phyloP scores from a whole-genome alignment of 225 moss, liverwort and hornwort species.

The Rhytidiadelphus loreus region DNA sequence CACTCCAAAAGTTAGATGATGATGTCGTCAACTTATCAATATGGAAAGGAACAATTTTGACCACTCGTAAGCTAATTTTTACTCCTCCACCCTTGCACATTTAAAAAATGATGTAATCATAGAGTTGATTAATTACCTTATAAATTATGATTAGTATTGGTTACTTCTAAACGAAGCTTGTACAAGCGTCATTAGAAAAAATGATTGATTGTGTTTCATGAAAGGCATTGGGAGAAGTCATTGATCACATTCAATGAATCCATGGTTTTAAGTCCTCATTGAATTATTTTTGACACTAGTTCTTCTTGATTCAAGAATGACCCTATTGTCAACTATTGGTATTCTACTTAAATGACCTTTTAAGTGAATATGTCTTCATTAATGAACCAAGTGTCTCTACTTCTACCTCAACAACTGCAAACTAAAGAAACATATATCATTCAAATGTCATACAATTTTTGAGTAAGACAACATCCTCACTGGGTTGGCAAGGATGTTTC shows the following conservation, averaged over 20 bases:
- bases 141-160: no score
- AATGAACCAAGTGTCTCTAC: neutral
- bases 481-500: neutral
- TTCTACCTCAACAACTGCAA: neutral
- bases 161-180: no score
- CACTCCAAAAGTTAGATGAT: neutral
- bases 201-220: no score
- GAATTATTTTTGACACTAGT: neutral
- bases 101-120: no score
- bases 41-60: neutral
- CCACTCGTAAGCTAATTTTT: neutral
- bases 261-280: neutral
- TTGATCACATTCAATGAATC: neutral
- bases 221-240: neutral
- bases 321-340: neutral
- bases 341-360: neutral
- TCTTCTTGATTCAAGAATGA: neutral
- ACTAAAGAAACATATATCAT: neutral
- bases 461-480: no score
- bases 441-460: neutral
- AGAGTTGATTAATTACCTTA: neutral
- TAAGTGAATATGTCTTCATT: neutral
- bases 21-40: neutral
- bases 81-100: fast-evolving
- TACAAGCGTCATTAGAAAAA: no score